These are phyloP conservation scores for Phytopythium vexans DNA, from an alignment of 352 stramenopile species.

Conservation along the genomic window DNA sequence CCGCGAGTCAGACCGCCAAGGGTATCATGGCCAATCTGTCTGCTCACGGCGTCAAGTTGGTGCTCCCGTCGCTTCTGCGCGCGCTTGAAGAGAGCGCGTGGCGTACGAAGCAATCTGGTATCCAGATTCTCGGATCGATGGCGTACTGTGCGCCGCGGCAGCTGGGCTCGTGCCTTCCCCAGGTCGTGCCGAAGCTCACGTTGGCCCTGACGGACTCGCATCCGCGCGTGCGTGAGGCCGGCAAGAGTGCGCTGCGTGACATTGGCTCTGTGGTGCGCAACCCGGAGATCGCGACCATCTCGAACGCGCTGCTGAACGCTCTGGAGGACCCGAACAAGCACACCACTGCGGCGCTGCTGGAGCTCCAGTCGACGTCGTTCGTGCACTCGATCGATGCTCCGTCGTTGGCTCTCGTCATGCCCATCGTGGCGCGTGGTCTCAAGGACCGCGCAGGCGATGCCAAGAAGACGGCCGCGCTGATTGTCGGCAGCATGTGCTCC, in stretches of 20 bases:
- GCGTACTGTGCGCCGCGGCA: conserved; percentile 98
- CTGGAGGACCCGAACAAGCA: conserved; percentile 93
- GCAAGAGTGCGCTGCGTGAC: conserved; percentile 94
- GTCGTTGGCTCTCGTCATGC: conserved; percentile 99
- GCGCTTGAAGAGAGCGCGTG: conserved; percentile 93
- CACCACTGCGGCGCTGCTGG: conserved; percentile 94
- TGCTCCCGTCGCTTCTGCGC: conserved; percentile 96
- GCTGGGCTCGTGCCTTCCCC: conserved; percentile 96
- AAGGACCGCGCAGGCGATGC: conserved; percentile 95
- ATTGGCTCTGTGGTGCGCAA: conserved; percentile 99
- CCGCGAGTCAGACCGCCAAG: conserved; percentile 92
- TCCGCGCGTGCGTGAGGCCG: conserved; percentile 96
- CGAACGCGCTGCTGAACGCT: conserved; percentile 91
- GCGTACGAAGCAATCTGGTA: conserved; percentile 99
- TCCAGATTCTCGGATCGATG: conserved; percentile 97
- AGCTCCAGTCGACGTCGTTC: conserved; percentile 98
- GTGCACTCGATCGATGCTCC: conserved; percentile 99
- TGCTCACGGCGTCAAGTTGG: conserved; percentile 98
- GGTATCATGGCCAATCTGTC: conserved; percentile 99
- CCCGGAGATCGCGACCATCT: conserved; percentile 97
- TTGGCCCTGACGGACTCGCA: conserved; percentile 98
- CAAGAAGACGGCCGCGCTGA: conserved; percentile 98
- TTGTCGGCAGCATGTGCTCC: conserved; percentile 98
- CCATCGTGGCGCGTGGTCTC: conserved; percentile 98
- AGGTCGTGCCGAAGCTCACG: conserved; percentile 98